These are phyloP conservation scores for Kodamaea nitidulidarum DNA, from an alignment of 805 yeast species.

Conservation along the genomic window DNA sequence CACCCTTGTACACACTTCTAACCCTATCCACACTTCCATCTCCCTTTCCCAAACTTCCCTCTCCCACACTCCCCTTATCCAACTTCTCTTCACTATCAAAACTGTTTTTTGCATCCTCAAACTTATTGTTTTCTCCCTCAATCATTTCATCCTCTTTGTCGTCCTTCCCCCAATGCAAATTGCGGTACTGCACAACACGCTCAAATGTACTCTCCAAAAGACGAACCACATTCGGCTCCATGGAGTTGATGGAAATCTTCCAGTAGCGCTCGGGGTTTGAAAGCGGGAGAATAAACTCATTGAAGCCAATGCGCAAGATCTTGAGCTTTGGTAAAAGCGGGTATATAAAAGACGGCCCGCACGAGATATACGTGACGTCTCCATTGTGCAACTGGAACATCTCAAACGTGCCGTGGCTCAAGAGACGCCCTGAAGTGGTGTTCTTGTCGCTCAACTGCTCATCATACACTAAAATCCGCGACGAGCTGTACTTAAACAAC, in stretches of 20 bases:
- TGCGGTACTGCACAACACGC: conserved; percentile 39
- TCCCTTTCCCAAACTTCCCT: no score
- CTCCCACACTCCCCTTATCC: no score
- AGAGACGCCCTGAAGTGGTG: conserved; percentile 39
- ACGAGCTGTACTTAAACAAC: conserved; percentile 28
- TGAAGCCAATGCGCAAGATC: conserved; percentile 46
- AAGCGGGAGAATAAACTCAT: conserved; percentile 58
- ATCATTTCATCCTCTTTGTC: not conserved
- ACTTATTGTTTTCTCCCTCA: not conserved
- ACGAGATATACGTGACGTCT: conserved; percentile 56
- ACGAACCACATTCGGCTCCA: conserved; percentile 22
- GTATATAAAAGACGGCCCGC: conserved; percentile 65
- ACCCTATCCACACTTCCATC: no score
- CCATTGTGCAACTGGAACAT: conserved; percentile 57
- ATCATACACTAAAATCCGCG: conserved; percentile 36
- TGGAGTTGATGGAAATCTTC: conserved; percentile 45
- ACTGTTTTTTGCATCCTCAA: no score
- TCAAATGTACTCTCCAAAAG: conserved; percentile 37
- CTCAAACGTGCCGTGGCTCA: conserved; percentile 59
- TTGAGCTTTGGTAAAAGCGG: conserved; percentile 67
- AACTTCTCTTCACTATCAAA: no score
- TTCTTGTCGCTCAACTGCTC: conserved; percentile 21
- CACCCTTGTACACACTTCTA: no score
- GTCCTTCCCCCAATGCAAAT: conserved; percentile 21
- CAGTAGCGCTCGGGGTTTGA: conserved; percentile 76